Base-by-base conservation (phyloP, 805 yeast genomes). In the Spathaspora hagerdaliae region DNA sequence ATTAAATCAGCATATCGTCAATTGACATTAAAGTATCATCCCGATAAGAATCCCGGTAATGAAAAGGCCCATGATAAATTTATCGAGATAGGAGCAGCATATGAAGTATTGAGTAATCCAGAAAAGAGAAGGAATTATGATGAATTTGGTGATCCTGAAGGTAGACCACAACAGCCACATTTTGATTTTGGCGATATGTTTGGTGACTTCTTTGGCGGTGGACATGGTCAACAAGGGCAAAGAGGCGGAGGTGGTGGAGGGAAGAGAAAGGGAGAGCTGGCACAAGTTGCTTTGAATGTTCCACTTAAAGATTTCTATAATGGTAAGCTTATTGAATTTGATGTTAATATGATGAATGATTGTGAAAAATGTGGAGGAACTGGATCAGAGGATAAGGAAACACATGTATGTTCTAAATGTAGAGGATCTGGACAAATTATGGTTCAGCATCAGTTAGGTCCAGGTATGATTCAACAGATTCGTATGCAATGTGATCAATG, bases 1-100 rank as follows among this genome's bases (percentile, higher is more conserved):
- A 87, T 91, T 66, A 89, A 87, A 60, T 78, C 82, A 43, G 96
- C 97, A 0, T 91, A 91, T 62, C 73, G 96, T 53, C 77, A 80
- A 45, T 67, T 92, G 51, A 83, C 91, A 53, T 85, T 88, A 62
- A 87, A 87, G 59, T 89, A 79, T 65, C 99, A 92, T 60, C 99
- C 99, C 2, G 99, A 92, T 65, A 92, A 92, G 69, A 94, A 92
- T 61, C 83, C 85, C 7, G 50, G 48, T 6, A 79, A 84, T 55
- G 89, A 87, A 7, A 85, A 78, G 27, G 96, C 97, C 1, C 90
- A 87, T 52, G 83, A 85, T 41, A 83, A 79, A 65, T 94, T 91
- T 62, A 83, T 94, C 42, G 96, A 90, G 64, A 78, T 94, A 27
- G 96, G 96, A 12, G 96, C 86, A 58, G 98, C 98, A 0, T 92